A percentile compares a stretch with the other conserved stretches of the same genome.
These are phyloP conservation scores for Colletotrichum sp. DNA, from an alignment of 2,329 filamentous ascomycete genomes.

Conservation along the genomic window DNA sequence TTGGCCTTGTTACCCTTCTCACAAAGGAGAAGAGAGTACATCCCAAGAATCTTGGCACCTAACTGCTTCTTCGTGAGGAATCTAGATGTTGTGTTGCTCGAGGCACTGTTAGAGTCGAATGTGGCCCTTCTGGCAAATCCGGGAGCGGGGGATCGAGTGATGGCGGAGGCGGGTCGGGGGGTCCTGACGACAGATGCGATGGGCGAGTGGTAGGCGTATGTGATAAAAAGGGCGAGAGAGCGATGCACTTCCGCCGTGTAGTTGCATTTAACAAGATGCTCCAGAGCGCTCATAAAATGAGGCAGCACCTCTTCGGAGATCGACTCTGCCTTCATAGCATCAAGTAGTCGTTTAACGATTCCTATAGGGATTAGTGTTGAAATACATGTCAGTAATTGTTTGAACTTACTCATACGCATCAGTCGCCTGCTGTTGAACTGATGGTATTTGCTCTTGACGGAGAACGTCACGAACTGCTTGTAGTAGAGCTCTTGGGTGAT, in stretches of 20 bases:
- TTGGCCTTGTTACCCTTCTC: constrained; percentile 70
- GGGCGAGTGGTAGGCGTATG: constrained; percentile 80
- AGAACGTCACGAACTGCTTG: constrained; percentile 87
- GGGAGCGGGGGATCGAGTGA: constrained; percentile 46
- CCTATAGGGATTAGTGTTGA: constrained; percentile 51
- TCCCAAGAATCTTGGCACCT: constrained; percentile 74
- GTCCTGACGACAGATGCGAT: constrained; percentile 54
- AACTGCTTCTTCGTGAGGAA: constrained; percentile 70
- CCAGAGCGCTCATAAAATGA: constrained; percentile 80
- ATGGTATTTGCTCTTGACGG: constrained; percentile 87
- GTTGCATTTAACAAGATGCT: constrained; percentile 78
- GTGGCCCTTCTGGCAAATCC: constrained; percentile 40
- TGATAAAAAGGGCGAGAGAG: constrained; percentile 89
- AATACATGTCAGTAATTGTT: neutral
- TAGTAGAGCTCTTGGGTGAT: constrained; percentile 90
- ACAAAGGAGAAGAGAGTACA: constrained; percentile 81
- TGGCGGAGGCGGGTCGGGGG: constrained; percentile 47
- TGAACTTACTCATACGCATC: constrained; percentile 80
- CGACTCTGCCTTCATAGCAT: constrained; percentile 86
- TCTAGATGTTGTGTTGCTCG: constrained; percentile 35
- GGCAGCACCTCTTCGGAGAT: constrained; percentile 75
- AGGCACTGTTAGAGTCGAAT: constrained; percentile 32
- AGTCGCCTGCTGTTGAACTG: constrained; percentile 90
- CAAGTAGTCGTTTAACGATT: constrained; percentile 87
- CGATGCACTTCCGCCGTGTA: constrained; percentile 85